These are phyloP conservation scores for Dothideomycetes sp. DNA, from an alignment of 2,329 filamentous ascomycete species.

Conservation along the genomic window DNA sequence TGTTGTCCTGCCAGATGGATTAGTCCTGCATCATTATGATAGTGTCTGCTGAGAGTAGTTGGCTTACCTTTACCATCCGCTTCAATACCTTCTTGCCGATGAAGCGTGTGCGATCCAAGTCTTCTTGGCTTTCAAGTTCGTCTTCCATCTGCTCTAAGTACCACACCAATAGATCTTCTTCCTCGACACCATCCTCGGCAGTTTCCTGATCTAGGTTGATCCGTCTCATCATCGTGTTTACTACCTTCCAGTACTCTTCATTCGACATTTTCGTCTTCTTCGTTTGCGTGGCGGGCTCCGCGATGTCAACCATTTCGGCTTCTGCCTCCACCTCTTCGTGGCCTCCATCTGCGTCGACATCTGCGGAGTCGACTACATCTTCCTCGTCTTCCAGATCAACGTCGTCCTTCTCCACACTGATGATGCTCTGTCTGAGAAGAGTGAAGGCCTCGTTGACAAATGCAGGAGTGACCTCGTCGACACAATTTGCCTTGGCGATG, in stretches of 20 bases:
- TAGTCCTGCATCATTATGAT: no score
- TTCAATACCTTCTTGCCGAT: slow-evolving; percentile 79
- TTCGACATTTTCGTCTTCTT: slow-evolving; percentile 83
- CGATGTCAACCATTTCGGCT: slow-evolving; percentile 42
- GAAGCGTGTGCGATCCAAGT: slow-evolving; percentile 62
- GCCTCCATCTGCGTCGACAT: slow-evolving; percentile 32
- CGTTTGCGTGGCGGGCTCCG: slow-evolving; percentile 27
- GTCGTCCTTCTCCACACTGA: slow-evolving; percentile 95
- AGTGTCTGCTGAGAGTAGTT: slow-evolving; percentile 1
- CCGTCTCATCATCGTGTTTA: slow-evolving; percentile 72
- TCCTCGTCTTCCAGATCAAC: slow-evolving; percentile 57
- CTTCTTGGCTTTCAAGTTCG: slow-evolving; percentile 69
- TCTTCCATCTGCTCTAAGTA: slow-evolving; percentile 87
- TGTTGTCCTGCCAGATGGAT: slow-evolving; percentile 39
- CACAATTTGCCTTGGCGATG: slow-evolving; percentile 97
- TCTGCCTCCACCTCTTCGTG: slow-evolving; percentile 32
- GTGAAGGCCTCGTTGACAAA: slow-evolving; percentile 92
- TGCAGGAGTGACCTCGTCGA: slow-evolving; percentile 71
- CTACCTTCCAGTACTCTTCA: slow-evolving; percentile 85
- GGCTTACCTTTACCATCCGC: slow-evolving; percentile 86
- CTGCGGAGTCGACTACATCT: slow-evolving; percentile 29
- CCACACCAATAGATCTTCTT: slow-evolving; percentile 73
- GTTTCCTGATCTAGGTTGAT: slow-evolving; percentile 72
- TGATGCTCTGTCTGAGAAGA: slow-evolving; percentile 85
- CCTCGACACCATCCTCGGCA: slow-evolving; percentile 71